Base-by-base conservation (phyloP, 148 eudicot genomes). In the Spergularia marina region DNA sequence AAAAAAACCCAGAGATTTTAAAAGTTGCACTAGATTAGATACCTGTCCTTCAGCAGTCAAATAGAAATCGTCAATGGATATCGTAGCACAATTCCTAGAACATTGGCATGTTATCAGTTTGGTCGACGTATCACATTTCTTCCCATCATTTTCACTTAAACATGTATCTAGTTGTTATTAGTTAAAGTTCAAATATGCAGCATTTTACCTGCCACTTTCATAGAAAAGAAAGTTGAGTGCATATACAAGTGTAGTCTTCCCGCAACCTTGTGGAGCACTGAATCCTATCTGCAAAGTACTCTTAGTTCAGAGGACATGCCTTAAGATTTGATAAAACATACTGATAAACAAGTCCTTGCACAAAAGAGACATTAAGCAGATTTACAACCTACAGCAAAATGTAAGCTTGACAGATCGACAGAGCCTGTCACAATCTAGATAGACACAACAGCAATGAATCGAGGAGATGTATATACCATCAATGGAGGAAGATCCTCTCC, bases 201-300 rank as follows among this genome's bases (percentile, higher is more conserved):
- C 74, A 76, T 74, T 68, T 80, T 83, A 94, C 98, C 98, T 90
- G 87, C 91, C 91, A 68, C 81, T 87, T 78, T 79, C 67, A 40
- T 77, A 61, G 83, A 92, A 94, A 77, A 94, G 96, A 82, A 84
- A 92, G 74, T 89, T 88, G 41, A 94, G 85, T 23, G 98, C 98
- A 80, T 80, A 92, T 55, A 92, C 96, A 75, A 94, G 98, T 53
- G 97, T 94, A 55, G 98, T 92, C 82, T 94, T 94, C 71, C 98
- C 98, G 82, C 97, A 92, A 71, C 98, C 98, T 84, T 94, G 98
- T 8, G 98, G 98, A 44, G 98, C 98, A 82, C 98, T 94, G 80
- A 94, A 91, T 64, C 98, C 98, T 82, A 94, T 90, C 98, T 94
- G 92, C 89, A 87, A 69, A 72, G 13, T 70, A 68, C 56, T 15